These are phyloP conservation scores for Incumbomyces lentus DNA, from an alignment of 2,329 filamentous ascomycete genomes.

Conservation along the genomic window DNA sequence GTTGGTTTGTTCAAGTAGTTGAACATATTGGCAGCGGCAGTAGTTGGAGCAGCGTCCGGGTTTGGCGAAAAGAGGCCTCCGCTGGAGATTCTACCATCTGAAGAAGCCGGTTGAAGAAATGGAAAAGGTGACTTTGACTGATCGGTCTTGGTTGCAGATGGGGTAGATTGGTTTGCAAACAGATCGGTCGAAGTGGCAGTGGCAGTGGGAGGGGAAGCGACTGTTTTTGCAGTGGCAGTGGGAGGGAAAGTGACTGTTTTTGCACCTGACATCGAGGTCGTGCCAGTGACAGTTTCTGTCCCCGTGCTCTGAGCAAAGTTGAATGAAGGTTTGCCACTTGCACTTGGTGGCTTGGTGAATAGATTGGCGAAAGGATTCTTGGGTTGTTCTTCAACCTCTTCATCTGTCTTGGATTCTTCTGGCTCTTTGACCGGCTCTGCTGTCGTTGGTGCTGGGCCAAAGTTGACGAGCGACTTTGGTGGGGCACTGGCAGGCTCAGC, in stretches of 20 bases:
- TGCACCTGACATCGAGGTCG: neutral
- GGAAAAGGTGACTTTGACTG: neutral
- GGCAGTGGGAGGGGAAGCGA: neutral
- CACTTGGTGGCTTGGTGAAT: constrained; percentile 1
- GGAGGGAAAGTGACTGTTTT: neutral
- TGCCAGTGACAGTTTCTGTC: neutral
- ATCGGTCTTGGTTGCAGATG: neutral
- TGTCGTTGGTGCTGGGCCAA: neutral
- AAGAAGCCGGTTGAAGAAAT: neutral
- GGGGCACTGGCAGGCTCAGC: neutral
- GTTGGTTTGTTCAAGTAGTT: constrained; percentile 5
- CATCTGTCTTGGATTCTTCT: neutral
- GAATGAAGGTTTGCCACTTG: constrained; percentile 6
- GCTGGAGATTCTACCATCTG: too few relatives aligned
- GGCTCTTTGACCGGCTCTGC: neutral
- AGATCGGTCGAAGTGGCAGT: neutral
- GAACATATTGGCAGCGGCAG: neutral
- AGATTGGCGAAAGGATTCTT: constrained; percentile 7
- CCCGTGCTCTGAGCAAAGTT: constrained; percentile 4
- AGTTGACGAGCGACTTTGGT: neutral
- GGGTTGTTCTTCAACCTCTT: neutral
- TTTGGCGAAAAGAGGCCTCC: constrained; percentile 5
- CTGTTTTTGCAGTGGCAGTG: constrained; percentile 2
- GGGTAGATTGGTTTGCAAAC: neutral
- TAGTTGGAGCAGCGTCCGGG: neutral